Conservation (phyloP, 2,329 filamentous ascomycete species). For the Stagonosporopsis chrysanthemi region DNA sequence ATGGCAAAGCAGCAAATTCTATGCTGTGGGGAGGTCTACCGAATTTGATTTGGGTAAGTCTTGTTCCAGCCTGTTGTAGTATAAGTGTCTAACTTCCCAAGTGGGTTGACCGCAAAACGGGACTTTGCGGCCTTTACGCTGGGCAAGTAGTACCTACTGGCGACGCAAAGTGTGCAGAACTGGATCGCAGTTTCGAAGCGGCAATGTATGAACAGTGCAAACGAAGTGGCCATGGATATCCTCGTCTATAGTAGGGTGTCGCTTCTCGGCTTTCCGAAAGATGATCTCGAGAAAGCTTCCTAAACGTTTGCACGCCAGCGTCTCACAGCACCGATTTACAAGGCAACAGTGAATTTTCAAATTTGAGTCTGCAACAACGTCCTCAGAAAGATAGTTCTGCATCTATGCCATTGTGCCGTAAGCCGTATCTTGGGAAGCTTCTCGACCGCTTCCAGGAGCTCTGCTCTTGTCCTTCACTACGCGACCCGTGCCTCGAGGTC, state of each 20-base stretch:
- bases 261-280: neutral
- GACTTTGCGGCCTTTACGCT: constrained; percentile 41
- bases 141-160: constrained; percentile 42
- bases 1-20: constrained; percentile 37
- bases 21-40: constrained; percentile 47
- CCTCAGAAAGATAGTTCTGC: neutral
- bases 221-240: constrained; percentile 8
- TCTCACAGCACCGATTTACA: neutral
- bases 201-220: constrained; percentile 30
- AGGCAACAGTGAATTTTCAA: no score
- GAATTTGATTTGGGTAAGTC: constrained; percentile 44
- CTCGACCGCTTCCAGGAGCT: neutral
- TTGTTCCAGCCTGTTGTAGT: neutral
- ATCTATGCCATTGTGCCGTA: neutral
- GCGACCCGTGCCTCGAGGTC: neutral
- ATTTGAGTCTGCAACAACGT: neutral
- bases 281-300: neutral
- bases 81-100: constrained; percentile 11
- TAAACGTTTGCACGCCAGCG: neutral
- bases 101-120: constrained; percentile 45
- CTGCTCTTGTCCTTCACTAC: neutral
- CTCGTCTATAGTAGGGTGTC: constrained; percentile 8
- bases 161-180: constrained; percentile 27
- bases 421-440: neutral
- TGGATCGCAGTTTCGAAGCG: constrained; percentile 31